A percentile compares a stretch with the other conserved stretches of the same genome.
Evolutionary conservation across 2,329 filamentous ascomycete species (phyloP).

Genomic region (Arthroderma sp.): DNA sequence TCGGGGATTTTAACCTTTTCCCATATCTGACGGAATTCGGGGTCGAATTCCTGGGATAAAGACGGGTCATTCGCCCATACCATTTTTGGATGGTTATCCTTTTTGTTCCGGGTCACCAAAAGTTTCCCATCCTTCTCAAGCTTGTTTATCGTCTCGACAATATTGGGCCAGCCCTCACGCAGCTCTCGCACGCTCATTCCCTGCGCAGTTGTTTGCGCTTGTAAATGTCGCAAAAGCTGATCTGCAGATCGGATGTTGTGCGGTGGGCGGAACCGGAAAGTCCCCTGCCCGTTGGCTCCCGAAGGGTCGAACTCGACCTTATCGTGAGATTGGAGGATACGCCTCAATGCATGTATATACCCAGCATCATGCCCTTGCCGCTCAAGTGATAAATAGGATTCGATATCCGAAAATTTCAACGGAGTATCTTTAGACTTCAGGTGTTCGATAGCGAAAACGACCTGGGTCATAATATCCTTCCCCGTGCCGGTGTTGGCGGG

Average conservation of each 20-base stretch:
- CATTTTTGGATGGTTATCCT: conserved; percentile 73
- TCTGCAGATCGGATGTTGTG: conserved; percentile 69
- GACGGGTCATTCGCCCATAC: conserved; percentile 82
- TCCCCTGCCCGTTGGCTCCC: conserved; percentile 54
- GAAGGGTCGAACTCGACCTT: conserved; percentile 46
- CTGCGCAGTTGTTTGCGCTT: conserved; percentile 65
- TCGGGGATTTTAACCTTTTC: conserved; percentile 63
- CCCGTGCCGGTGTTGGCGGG: conserved; percentile 64
- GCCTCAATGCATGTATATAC: conserved; percentile 49
- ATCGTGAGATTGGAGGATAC: conserved; percentile 53
- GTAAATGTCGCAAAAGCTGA: conserved; percentile 67
- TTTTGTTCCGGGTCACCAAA: conserved; percentile 78
- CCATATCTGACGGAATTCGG: conserved; percentile 77
- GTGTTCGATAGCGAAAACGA: conserved; percentile 75
- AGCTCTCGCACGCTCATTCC: conserved; percentile 78
- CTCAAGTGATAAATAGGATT: conserved; percentile 65
- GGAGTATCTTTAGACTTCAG: conserved; percentile 57
- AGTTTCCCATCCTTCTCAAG: conserved; percentile 69
- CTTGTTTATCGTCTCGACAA: conserved; percentile 61
- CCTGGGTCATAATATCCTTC: conserved; percentile 70
- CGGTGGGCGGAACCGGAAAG: conserved; percentile 71
- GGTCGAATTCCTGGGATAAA: conserved; percentile 60
- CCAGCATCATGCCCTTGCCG: conserved; percentile 45
- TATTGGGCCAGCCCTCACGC: conserved; percentile 89
- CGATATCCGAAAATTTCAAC: conserved; percentile 60